Conservation (phyloP, 2,329 filamentous ascomycete species). For the Periconia digitata region DNA sequence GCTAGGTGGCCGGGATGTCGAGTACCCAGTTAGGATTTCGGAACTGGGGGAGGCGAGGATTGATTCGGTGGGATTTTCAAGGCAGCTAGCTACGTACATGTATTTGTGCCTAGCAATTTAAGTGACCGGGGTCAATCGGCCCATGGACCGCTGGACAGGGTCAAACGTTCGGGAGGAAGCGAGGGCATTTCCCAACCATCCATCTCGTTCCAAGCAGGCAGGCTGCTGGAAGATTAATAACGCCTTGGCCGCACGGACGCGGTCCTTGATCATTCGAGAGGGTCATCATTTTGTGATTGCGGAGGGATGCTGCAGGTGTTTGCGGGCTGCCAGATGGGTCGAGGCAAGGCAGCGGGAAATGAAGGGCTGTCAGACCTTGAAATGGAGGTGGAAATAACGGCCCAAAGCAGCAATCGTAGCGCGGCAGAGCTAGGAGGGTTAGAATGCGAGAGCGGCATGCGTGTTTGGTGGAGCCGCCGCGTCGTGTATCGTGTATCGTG, state of each 20-base stretch:
- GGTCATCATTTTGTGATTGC: slow-evolving; percentile 22
- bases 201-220: slow-evolving; percentile 33
- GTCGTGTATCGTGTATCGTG: too few species aligned
- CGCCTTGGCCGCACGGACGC: slow-evolving; percentile 36
- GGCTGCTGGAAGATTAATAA: slow-evolving; percentile 36
- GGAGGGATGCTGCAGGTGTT: too few species aligned
- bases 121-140: slow-evolving; percentile 19
- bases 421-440: too few species aligned
- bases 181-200: too few species aligned
- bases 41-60: slow-evolving; percentile 20
- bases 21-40: too few species aligned
- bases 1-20: background rate
- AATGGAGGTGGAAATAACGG: slow-evolving; percentile 16
- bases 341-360: slow-evolving; percentile 39
- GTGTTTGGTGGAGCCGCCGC: slow-evolving; percentile 33
- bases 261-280: slow-evolving; percentile 25
- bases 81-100: background rate
- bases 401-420: slow-evolving; percentile 36
- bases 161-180: slow-evolving; percentile 3
- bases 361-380: slow-evolving; percentile 40
- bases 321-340: slow-evolving; percentile 13
- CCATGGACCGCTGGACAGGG: slow-evolving; percentile 10
- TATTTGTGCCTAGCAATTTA: slow-evolving; percentile 21
- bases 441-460: slow-evolving; percentile 36
- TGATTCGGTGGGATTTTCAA: background rate